Evolutionary conservation across 441 rosid genomes (phyloP).

Genomic region (Populus trichocarpa): DNA sequence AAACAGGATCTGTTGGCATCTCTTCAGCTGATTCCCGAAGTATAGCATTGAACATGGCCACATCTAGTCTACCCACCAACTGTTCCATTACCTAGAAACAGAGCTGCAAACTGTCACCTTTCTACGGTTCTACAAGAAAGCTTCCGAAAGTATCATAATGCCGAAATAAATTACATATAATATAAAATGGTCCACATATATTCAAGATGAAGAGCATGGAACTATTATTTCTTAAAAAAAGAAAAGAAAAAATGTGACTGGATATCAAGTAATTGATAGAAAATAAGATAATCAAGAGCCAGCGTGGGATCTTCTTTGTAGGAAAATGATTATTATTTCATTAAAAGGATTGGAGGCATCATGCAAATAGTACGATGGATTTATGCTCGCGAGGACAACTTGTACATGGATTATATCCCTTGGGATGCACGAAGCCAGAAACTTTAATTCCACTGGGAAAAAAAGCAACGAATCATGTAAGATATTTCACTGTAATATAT

Average conservation of each 20-base stretch:
- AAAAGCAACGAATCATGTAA: not conserved
- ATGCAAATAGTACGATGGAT: not conserved
- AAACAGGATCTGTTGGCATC: constrained; percentile 93
- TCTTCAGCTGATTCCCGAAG: constrained; percentile 88
- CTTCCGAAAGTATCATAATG: constrained; percentile 5
- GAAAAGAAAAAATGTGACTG: not conserved
- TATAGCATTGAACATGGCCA: constrained; percentile 95
- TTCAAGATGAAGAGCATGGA: not conserved
- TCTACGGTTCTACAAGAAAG: constrained; percentile 2
- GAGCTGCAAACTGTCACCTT: constrained; percentile 13
- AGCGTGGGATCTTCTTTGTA: not conserved
- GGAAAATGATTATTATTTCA: not conserved
- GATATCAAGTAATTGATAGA: not conserved
- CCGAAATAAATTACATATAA: not conserved
- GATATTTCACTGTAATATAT: not conserved
- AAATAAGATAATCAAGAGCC: not conserved
- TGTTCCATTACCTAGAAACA: constrained; percentile 77
- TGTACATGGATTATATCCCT: not conserved
- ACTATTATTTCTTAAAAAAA: not conserved
- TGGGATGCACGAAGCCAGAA: not conserved
- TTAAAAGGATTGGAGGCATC: not conserved
- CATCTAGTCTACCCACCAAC: constrained; percentile 76
- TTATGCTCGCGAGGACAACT: not conserved
- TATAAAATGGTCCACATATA: not conserved
- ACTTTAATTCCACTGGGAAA: not conserved